Evolutionary conservation across 1,284 basidiomycete genomes (phyloP), one percentile per base, ranked within the genome.

Genomic region (Marasmius fiardii): DNA sequence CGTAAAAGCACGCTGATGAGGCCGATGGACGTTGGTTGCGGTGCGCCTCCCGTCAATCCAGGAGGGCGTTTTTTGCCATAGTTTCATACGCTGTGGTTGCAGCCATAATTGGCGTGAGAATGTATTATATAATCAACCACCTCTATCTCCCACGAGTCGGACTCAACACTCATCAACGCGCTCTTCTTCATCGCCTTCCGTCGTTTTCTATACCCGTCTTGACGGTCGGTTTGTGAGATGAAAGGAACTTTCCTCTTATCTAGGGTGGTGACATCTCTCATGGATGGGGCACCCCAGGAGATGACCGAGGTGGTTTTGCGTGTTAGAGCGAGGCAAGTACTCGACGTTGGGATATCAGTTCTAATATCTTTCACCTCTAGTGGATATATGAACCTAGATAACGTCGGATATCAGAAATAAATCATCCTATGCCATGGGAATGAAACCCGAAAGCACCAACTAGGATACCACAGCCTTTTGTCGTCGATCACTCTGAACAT

Each of bases 281-380:
- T 75, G 72, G 66, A 73, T 62, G 55, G 47, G 41, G 31, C 43
- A 33, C 57, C 65, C 70, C 58, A 74, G 74, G 75, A 71, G 65
- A 65, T 55, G 68, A 70, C 10, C 67, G 74, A 72, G 77, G 74
- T 78, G 76, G 76, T 78, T 79, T 78, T 68, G 64, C 72, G 67
- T 72, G 74, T 71, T 53, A 78, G 67, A 79, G 45, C 24, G 55
- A 66, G 58, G 51, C 55, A n/a, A n/a, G 35, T 34, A 20, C 51
- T 43, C 51, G 68, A 65, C 68, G 65, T 63, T 67, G 69, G 66
- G 63, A 68, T 64, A 69, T 69, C 66, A 69, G 63, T 70, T 65
- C 65, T 62, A 57, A 54, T 45, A 61, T 62, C 52, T 52, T 45
- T 35, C 28, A 52, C 55, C 52, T 54, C 43, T 24, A 51, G 41